These are phyloP conservation scores for Talaromyces islandicus DNA, from an alignment of 2,329 filamentous ascomycete species.

Conservation along the genomic window DNA sequence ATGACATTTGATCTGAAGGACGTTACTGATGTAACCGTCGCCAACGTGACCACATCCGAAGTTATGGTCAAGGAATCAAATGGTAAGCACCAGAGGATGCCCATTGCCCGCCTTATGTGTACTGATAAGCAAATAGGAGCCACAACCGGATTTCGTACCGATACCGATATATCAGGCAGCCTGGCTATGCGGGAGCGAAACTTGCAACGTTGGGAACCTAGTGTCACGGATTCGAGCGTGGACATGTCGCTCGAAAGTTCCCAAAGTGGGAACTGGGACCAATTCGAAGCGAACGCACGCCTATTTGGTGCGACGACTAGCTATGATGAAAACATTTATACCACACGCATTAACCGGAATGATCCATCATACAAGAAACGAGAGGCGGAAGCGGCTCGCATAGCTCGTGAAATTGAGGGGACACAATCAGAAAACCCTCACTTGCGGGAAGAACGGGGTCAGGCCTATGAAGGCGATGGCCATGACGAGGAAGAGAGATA, in stretches of 20 bases:
- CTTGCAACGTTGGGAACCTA: slow-evolving; percentile 76
- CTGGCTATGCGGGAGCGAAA: slow-evolving; percentile 64
- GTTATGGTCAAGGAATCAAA: slow-evolving; percentile 50
- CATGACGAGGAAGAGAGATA: slow-evolving; percentile 93
- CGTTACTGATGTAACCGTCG: slow-evolving; percentile 50
- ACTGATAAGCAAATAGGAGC: slow-evolving; percentile 47
- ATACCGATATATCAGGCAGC: slow-evolving; percentile 77
- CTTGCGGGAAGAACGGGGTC: slow-evolving; percentile 80
- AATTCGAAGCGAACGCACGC: slow-evolving; percentile 84
- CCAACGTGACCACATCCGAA: slow-evolving; percentile 49
- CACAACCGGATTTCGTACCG: slow-evolving; percentile 70
- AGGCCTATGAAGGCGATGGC: slow-evolving; percentile 59
- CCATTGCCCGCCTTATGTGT: background rate
- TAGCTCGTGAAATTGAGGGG: slow-evolving; percentile 84
- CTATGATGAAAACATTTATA: slow-evolving; percentile 93
- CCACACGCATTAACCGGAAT: slow-evolving; percentile 77
- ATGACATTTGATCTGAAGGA: slow-evolving; percentile 61
- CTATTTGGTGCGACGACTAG: slow-evolving; percentile 83
- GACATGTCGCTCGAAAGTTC: slow-evolving; percentile 67
- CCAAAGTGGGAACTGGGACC: slow-evolving; percentile 67
- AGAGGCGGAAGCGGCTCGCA: slow-evolving; percentile 70
- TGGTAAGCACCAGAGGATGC: slow-evolving; percentile 11
- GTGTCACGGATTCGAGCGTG: slow-evolving; percentile 52
- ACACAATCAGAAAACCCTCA: slow-evolving; percentile 70
- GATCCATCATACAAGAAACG: slow-evolving; percentile 76